Base-by-base conservation (phyloP, 768 basidiomycete genomes). In the Myochromella boudieri region DNA sequence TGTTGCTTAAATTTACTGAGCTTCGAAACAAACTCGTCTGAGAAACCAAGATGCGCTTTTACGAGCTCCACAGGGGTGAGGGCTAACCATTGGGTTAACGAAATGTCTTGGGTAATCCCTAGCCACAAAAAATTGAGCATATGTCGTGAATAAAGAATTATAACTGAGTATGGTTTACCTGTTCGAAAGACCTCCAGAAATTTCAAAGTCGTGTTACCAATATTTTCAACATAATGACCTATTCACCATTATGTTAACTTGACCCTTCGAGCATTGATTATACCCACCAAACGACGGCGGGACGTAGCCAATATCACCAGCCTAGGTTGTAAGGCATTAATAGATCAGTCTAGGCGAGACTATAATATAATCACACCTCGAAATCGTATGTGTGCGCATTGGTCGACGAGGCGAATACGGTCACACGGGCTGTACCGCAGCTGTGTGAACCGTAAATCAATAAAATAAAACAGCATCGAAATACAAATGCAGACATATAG, bases 141-240 rank as follows among this genome's bases (percentile, higher is more conserved):
- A n/a, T n/a, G n/a, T n/a, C n/a, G 32, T 3, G 18, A 25, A 11
- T 31, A 24, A 4, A 29, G 36, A n/a, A 56, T 8, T 40, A 37
- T 41, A 2, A 37, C 17, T 28, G 27, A 22, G 25, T 37, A 40
- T 15, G 4, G 48, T 65, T 41, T 58, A 75, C 77, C 70, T 22
- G 80, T 69, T 54, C 71, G 76, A 60, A 84, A 80, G n/a, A 86
- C 75, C 58, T 86, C 83, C 5, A 87, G 68, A 57, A 77, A 80
- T 49, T 63, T 68, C 29, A 85, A 60, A 2, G 83, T 77, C 2
- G 73, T 70, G 52, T 82, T 77, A 12, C 83, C 82, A 3, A 73
- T 80, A 60, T 85, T 84, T 60, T 85, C 82, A 21, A 86, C 69
- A 57, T 85, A 85, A 57, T 87, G 85, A 1, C 82, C 82, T 77